Evolutionary conservation across 192 early-diverging fungal genomes (phyloP).

Genomic region (Lobosporangium transversale): DNA sequence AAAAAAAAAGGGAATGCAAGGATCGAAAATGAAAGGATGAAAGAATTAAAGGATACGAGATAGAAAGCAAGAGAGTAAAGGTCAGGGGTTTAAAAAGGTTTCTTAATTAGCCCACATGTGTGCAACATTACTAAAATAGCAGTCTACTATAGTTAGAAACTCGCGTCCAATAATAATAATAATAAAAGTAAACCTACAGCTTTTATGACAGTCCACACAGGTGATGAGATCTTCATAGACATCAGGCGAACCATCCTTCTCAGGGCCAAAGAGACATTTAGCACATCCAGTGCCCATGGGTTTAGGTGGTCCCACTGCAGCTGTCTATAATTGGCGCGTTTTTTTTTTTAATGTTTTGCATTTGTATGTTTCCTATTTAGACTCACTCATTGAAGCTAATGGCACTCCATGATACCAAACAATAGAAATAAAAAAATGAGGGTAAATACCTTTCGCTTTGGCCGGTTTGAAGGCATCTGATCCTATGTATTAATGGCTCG

Average conservation of each 20-base stretch:
- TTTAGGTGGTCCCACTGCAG: constrained; percentile 20
- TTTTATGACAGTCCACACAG: constrained; percentile 60
- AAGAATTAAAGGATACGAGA: background rate
- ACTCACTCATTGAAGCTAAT: too few relatives aligned
- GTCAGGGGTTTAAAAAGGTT: background rate
- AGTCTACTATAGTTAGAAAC: too few relatives aligned
- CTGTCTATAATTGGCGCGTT: constrained; percentile 4
- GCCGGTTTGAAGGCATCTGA: constrained; percentile 48
- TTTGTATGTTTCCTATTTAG: too few relatives aligned
- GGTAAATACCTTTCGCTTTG: constrained; percentile 50
- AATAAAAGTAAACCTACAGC: constrained; percentile 46
- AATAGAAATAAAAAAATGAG: too few relatives aligned
- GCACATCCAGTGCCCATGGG: constrained; percentile 34
- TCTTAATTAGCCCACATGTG: background rate
- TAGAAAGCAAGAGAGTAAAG: background rate
- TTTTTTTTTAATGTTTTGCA: background rate
- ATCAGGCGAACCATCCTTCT: constrained; percentile 52
- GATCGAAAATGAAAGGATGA: background rate
- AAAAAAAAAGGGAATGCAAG: background rate
- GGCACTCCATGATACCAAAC: too few relatives aligned
- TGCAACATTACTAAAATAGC: too few relatives aligned
- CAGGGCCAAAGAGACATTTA: constrained; percentile 50
- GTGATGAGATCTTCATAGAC: constrained; percentile 53
- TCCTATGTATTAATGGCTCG: constrained; percentile 32
- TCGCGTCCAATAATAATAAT: constrained; percentile 7